A percentile compares a stretch with the other conserved stretches of the same genome.
Evolutionary conservation across 1,284 basidiomycete species (phyloP).

Genomic region (Chalciporus sp.): DNA sequence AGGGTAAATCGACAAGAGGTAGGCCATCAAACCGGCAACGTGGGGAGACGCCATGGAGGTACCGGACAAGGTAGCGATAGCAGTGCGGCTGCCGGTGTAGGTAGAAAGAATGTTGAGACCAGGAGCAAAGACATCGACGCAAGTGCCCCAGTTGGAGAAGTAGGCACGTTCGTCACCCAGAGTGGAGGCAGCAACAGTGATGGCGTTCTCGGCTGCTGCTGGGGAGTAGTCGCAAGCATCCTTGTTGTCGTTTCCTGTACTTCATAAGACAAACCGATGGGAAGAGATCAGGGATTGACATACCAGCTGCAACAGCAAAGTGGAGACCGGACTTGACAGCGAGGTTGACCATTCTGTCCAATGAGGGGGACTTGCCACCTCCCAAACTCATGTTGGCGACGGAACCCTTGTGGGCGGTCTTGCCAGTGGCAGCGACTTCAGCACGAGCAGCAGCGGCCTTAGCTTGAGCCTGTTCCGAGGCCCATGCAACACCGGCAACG

Average conservation of each 20-base stretch:
- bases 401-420: constrained; percentile 87
- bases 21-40: constrained; percentile 77
- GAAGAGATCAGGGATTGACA: constrained; percentile 23
- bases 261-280: constrained; percentile 1
- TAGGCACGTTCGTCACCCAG: constrained; percentile 84
- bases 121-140: constrained; percentile 85
- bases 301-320: constrained; percentile 94
- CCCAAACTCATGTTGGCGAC: constrained; percentile 99
- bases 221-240: constrained; percentile 86
- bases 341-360: constrained; percentile 85
- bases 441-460: constrained; percentile 62
- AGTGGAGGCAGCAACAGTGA: constrained; percentile 88
- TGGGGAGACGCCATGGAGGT: constrained; percentile 76
- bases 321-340: constrained; percentile 87
- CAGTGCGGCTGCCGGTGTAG: constrained; percentile 60
- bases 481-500: constrained; percentile 86
- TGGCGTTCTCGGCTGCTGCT: constrained; percentile 71
- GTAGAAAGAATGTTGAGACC: constrained; percentile 84
- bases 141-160: constrained; percentile 82
- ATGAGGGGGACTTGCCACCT: constrained; percentile 88
- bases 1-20: constrained; percentile 82
- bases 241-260: constrained; percentile 61
- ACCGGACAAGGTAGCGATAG: constrained; percentile 72
- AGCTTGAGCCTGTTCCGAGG: constrained; percentile 62
- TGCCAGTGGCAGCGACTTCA: constrained; percentile 65